These are phyloP conservation scores for Arthrinium puccinioides DNA, from an alignment of 2,329 filamentous ascomycete species.

Conservation along the genomic window DNA sequence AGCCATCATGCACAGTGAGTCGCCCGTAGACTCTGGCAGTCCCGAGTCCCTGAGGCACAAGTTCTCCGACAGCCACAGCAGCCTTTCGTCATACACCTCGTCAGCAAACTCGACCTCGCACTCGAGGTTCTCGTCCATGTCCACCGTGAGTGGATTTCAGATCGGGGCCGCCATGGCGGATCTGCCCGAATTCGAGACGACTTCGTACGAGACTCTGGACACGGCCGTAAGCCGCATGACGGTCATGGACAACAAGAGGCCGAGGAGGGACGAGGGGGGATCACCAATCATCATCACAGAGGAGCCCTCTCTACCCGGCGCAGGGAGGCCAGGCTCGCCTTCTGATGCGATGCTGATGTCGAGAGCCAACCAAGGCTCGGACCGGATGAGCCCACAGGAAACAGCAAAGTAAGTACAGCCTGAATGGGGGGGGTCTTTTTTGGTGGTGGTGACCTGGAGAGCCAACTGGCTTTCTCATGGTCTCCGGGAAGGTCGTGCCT, in stretches of 20 bases:
- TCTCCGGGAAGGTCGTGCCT: no score
- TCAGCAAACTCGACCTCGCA: conserved; percentile 38
- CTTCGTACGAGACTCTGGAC: conserved; percentile 7
- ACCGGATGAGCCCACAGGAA: conserved; percentile 12
- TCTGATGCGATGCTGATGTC: conserved; percentile 24
- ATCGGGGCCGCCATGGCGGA: conserved; percentile 27
- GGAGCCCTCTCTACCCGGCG: conserved; percentile 7
- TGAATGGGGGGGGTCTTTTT: no score
- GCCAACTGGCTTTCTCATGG: no score
- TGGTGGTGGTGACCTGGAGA: no score
- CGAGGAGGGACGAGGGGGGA: conserved; percentile 9
- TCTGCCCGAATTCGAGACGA: conserved; percentile 27
- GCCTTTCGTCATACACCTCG: conserved; percentile 40
- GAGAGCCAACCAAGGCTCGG: conserved; percentile 9
- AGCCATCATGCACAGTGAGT: conserved; percentile 16
- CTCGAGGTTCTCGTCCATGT: conserved; percentile 47
- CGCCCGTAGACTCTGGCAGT: conserved; percentile 17
- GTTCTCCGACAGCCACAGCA: conserved; percentile 45
- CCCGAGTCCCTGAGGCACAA: conserved; percentile 32
- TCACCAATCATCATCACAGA: conserved; percentile 9
- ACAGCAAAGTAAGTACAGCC: conserved; percentile 14
- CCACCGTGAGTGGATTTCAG: conserved; percentile 38
- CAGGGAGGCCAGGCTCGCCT: conserved; percentile 15
- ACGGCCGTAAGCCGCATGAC: conserved; percentile 8
- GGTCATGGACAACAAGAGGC: conserved; percentile 4